A percentile compares a stretch with the other conserved stretches of the same genome.
Evolutionary conservation across 495 filamentous ascomycete genomes (phyloP).

Genomic region (Xylaria sp.): DNA sequence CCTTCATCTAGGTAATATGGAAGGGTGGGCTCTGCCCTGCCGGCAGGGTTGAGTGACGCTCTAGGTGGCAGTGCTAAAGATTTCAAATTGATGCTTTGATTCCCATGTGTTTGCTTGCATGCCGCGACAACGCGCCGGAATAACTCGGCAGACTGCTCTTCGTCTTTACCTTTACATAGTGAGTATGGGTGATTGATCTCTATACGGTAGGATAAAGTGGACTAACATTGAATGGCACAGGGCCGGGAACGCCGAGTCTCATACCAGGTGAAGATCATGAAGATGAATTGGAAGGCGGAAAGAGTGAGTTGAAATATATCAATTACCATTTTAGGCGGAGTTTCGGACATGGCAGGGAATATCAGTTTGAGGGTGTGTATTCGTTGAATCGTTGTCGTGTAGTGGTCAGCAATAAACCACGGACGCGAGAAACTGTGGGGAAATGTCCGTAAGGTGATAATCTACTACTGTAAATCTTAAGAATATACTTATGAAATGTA

Average conservation of each 20-base stretch:
- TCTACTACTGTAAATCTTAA: too few species aligned
- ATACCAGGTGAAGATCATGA: neutral
- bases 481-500: too few species aligned
- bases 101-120: neutral
- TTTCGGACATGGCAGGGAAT: neutral
- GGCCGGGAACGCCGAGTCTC: neutral
- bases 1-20: neutral
- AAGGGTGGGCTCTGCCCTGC: neutral
- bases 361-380: neutral
- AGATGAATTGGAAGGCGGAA: neutral
- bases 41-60: neutral
- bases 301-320: neutral
- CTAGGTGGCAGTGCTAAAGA: neutral
- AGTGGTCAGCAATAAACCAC: too few species aligned
- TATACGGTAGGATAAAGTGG: neutral
- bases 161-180: neutral
- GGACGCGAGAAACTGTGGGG: too few species aligned
- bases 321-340: neutral
- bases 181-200: neutral
- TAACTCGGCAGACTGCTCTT: neutral
- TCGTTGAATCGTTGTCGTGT: too few species aligned
- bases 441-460: too few species aligned
- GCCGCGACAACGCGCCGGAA: neutral
- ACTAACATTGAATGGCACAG: neutral
- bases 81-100: neutral